These are phyloP conservation scores for Senna siamea DNA, from an alignment of 306 rosid species.

Conservation along the genomic window DNA sequence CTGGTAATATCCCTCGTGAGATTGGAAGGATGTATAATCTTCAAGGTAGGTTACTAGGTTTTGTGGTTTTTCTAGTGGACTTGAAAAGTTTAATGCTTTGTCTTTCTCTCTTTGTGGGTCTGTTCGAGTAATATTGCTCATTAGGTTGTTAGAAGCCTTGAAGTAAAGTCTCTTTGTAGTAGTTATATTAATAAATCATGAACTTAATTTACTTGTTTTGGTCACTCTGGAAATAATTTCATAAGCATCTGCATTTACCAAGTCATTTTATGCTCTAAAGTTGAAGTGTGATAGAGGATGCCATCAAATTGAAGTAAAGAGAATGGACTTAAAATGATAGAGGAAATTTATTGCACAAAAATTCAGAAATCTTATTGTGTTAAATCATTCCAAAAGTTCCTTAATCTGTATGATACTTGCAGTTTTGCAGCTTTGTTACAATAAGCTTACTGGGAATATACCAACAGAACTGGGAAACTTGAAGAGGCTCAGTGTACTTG, in stretches of 20 bases:
- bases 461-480: slow-evolving; percentile 68
- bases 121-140: not conserved
- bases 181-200: too few species aligned
- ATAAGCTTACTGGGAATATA: slow-evolving; percentile 71
- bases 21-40: slow-evolving; percentile 71
- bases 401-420: slow-evolving; percentile 24
- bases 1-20: slow-evolving; percentile 69
- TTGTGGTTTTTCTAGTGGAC: not conserved
- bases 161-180: too few species aligned
- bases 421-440: slow-evolving; percentile 94
- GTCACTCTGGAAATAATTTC: not conserved
- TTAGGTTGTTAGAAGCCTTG: not conserved
- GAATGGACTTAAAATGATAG: not conserved
- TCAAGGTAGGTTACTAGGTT: slow-evolving; percentile 69
- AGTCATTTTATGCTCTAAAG: not conserved
- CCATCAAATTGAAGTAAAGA: not conserved
- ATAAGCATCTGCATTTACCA: not conserved
- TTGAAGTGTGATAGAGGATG: not conserved
- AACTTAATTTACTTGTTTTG: too few species aligned
- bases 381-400: too few species aligned
- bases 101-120: slow-evolving; percentile 6
- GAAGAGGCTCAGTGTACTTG: slow-evolving; percentile 64
- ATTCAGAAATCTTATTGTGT: not conserved
- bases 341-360: not conserved
- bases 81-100: not conserved